Percentiles rank a stretch among this genome's conserved stretches.
Evolutionary conservation across 805 yeast genomes (phyloP).

Genomic region (Starmerella vaccinii): DNA sequence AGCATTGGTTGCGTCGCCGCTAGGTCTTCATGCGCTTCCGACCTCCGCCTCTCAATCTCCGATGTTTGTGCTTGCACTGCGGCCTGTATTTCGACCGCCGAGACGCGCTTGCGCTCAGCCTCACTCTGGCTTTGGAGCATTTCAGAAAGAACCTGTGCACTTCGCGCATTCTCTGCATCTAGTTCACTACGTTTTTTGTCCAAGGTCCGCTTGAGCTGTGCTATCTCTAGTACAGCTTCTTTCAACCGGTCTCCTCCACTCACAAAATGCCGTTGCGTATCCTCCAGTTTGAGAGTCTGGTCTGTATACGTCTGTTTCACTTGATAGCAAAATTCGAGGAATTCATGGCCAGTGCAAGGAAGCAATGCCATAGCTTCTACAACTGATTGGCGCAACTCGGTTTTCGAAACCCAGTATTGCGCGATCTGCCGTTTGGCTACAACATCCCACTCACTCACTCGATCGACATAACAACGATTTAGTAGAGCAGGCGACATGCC

Average conservation of each 20-base stretch:
- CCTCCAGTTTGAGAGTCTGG: conserved; percentile 45
- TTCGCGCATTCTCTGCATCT: conserved; percentile 51
- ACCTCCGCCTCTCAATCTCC: conserved; percentile 46
- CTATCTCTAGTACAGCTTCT: conserved; percentile 68
- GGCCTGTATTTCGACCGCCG: conserved; percentile 64
- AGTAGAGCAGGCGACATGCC: conserved; percentile 76
- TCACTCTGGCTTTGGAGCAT: conserved; percentile 83
- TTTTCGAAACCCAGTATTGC: conserved; percentile 16
- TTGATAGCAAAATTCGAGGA: conserved; percentile 19
- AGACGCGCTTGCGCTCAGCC: conserved; percentile 81
- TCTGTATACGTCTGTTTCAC: conserved; percentile 32
- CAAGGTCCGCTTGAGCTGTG: conserved; percentile 45
- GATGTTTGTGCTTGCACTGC: conserved; percentile 59
- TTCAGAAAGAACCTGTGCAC: conserved; percentile 55
- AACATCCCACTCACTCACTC: conserved; percentile 79
- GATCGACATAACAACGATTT: conserved; percentile 77
- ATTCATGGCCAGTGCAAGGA: conserved; percentile 1
- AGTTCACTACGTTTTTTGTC: conserved; percentile 45
- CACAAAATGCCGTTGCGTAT: conserved; percentile 58
- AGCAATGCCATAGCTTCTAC: conserved; percentile 14
- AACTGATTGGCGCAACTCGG: conserved; percentile 29
- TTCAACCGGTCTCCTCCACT: conserved; percentile 63
- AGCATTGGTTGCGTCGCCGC: conserved; percentile 75
- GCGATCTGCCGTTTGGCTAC: conserved; percentile 13
- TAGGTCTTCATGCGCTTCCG: conserved; percentile 51